Evolutionary conservation across 108 stramenopile species (phyloP).

Genomic region (Chaetoceros muelleri): DNA sequence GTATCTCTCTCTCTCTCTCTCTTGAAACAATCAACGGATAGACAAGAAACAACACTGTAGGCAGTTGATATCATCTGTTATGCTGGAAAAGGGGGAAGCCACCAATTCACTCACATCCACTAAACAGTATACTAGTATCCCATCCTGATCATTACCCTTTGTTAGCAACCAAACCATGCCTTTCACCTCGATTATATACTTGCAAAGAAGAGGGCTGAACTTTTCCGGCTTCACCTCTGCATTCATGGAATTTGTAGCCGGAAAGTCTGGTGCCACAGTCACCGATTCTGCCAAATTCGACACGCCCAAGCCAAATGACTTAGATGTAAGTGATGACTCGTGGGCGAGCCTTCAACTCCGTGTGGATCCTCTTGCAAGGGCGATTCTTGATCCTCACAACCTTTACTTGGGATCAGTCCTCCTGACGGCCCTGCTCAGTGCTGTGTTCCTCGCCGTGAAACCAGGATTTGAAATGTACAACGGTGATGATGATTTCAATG

Average conservation of each 20-base stretch:
- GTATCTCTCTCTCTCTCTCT: too few species aligned
- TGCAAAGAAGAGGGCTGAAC: background rate
- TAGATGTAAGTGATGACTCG: slow-evolving; percentile 20
- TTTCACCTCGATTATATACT: background rate
- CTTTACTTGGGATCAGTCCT: slow-evolving; percentile 12
- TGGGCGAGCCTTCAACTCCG: slow-evolving; percentile 36
- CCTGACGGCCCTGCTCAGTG: slow-evolving; percentile 10
- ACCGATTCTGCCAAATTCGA: slow-evolving; percentile 30
- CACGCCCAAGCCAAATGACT: slow-evolving; percentile 16
- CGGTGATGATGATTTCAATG: slow-evolving; percentile 7
- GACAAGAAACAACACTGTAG: too few species aligned
- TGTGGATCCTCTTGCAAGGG: slow-evolving; percentile 31
- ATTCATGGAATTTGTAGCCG: background rate
- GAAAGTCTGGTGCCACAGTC: slow-evolving; percentile 3
- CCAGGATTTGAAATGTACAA: slow-evolving; percentile 19
- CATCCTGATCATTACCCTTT: too few species aligned
- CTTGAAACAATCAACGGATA: too few species aligned
- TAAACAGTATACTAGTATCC: too few species aligned
- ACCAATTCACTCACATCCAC: too few species aligned
- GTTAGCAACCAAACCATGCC: too few species aligned
- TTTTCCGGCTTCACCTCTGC: background rate
- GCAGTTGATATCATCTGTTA: too few species aligned
- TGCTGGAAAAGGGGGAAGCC: too few species aligned
- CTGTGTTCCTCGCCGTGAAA: slow-evolving; percentile 24
- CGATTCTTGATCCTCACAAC: slow-evolving; percentile 33